Evolutionary conservation across 345 rosid species (phyloP).

Genomic region (Rhodamnia rubescens): DNA sequence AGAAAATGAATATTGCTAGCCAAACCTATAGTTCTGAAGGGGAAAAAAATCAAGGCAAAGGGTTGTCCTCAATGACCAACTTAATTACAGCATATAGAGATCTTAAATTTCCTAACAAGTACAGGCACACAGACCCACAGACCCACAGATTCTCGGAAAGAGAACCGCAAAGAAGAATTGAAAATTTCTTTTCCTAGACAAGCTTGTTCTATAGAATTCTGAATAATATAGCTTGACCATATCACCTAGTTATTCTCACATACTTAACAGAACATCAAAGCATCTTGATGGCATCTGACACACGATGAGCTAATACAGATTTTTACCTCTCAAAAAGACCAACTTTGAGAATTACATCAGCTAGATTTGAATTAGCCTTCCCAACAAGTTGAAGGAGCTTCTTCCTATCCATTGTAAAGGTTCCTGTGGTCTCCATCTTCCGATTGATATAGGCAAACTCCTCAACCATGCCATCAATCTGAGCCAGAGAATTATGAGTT

Average conservation of each 20-base stretch:
- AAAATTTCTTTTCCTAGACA: neutral
- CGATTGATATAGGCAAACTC: constrained; percentile 93
- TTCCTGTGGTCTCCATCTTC: constrained; percentile 79
- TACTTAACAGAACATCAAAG: neutral
- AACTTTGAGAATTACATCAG: constrained; percentile 91
- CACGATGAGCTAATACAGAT: neutral
- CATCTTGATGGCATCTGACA: neutral
- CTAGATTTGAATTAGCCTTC: constrained; percentile 92
- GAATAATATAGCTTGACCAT: neutral
- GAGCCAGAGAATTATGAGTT: neutral
- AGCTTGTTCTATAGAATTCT: neutral
- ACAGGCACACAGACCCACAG: neutral
- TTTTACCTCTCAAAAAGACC: constrained; percentile 88
- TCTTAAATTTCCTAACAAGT: neutral
- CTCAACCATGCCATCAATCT: constrained; percentile 93
- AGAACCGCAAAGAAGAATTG: neutral
- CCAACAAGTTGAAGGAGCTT: constrained; percentile 89
- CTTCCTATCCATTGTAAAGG: constrained; percentile 88
- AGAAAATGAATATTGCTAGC: neutral
- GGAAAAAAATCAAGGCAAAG: neutral
- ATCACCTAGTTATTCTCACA: neutral
- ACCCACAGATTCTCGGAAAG: neutral
- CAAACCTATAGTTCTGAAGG: neutral
- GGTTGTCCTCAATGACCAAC: neutral
- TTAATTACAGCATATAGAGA: neutral